Base-by-base conservation (phyloP, 305 asterid species). In the Andrographis paniculata region DNA sequence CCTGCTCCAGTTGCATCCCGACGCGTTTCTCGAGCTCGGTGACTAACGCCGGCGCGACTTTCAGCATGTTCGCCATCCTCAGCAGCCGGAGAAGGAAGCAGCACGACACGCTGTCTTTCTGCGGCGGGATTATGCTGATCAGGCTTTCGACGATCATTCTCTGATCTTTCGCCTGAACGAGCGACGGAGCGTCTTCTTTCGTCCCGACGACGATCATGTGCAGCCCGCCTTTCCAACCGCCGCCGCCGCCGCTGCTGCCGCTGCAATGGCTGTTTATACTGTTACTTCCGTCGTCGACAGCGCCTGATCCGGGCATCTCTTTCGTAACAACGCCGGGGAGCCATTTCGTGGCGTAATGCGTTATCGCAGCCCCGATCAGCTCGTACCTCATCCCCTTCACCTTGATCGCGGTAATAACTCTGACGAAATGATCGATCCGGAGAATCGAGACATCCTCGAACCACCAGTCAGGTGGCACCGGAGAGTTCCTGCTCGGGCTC, bases 1-100 rank as follows among this genome's bases (percentile, higher is more conserved):
- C 97, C 58, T 89, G 93, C 30, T 89, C 97, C 31, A 85, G 70
- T 44, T 82, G 95, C 95, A 89, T 85, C 49, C 97, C 97, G 0
- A 82, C 94, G 9, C 94, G 67, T 52, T 85, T 88, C 56, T 88
- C 97, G 62, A 84, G 61, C 68, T 88, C 97, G 2, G 95, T 85
- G 3, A 85, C 81, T 52, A 89, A 60, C 15, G 97, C 97, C 5
- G 91, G 86, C 2, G 97, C 89, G 14, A 79, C 97, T 58, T 78
- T 82, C 62, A 76, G 45, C 94, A 89, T 62, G 67, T 72, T 82
- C 0, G 95, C 94, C 87, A 70, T 78, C 53, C 85, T 66, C 53
- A 82, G 45, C 41, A 82, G 69, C 52, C 82, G 41, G 6, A 89
- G 82, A 37, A 89, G 91, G 72, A 89, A 89, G 70, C 93, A 78